Evolutionary conservation across 2,329 filamentous ascomycete species (phyloP), one percentile per base, ranked within the genome.

Genomic region (Sporothrix humicola): DNA sequence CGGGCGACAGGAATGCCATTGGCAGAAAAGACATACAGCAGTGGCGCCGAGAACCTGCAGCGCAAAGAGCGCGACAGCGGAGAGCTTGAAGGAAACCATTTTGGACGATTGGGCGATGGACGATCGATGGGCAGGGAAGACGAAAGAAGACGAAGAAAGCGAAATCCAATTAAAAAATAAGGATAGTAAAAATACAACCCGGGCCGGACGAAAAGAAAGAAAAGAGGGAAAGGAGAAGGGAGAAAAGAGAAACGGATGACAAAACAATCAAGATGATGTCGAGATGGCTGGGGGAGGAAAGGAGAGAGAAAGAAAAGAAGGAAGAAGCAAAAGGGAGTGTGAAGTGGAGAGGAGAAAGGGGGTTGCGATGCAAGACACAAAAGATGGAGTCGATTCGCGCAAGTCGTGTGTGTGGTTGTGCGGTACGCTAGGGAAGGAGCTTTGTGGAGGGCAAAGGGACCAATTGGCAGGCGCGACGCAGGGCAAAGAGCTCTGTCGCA

Each of bases 61-160:
- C 75, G 92, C 91, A 82, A 94, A 85, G 76, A 95, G 84, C 78
- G 91, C 90, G 79, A 95, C 84, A 74, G 91, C 86, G 78, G 92
- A 89, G 79, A 92, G 87, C 84, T 90, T 91, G 83, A 93, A 87
- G 80, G 88, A 89, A 84, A 91, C 89, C 93, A 96, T 96, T 81
- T 81, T 85, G 82, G 71, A 71, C 20, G 61, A 75, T 59, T 59
- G 61, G 26, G 63, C 50, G 68, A 71, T 31, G 44, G 46, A 6
- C 17, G 13, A 37, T 37, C 23, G 59, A 71, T 56, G 26, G 42
- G 50, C 31, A 68, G 31, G 58, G n/a, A 50, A 54, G 69, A 58
- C 56, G 54, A 46, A 71, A 68, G 50, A 63, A 73, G 73, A 72
- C 52, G 68, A 73, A 73, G 72, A 72, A 58, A 71, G 66, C 66